Percentiles rank a stretch among this genome's conserved stretches.
Conservation (phyloP, 352 stramenopile species). For the Phytopythium mirpurense region DNA sequence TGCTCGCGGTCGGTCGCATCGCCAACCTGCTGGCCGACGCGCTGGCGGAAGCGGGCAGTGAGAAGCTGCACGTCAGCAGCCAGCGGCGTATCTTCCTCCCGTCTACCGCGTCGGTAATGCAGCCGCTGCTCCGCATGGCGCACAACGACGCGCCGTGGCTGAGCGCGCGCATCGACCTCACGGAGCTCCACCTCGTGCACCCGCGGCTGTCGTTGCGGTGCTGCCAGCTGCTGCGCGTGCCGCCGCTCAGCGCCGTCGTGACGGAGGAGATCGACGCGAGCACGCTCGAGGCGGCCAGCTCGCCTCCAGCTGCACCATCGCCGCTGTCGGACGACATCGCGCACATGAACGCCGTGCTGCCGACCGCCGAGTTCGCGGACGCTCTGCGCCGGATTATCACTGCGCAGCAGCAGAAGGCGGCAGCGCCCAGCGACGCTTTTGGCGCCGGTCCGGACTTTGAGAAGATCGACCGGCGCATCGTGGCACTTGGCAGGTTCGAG, state of each 20-base stretch:
- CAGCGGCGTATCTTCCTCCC: slow-evolving; percentile 53
- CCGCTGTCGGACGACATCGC: slow-evolving; percentile 23
- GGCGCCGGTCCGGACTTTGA: slow-evolving; percentile 53
- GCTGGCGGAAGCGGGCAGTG: slow-evolving; percentile 42
- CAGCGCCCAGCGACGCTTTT: slow-evolving; percentile 32
- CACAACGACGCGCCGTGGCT: slow-evolving; percentile 71
- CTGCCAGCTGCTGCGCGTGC: slow-evolving; percentile 53
- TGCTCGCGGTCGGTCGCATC: slow-evolving; percentile 74
- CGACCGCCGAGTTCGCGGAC: slow-evolving; percentile 47
- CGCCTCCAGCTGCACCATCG: background rate
- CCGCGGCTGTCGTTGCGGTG: slow-evolving; percentile 43
- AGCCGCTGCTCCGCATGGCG: slow-evolving; percentile 53
- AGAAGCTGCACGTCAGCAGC: slow-evolving; percentile 25
- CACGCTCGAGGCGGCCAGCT: background rate
- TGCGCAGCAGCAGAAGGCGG: slow-evolving; percentile 53
- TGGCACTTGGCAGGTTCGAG: slow-evolving; percentile 36
- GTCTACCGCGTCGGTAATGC: slow-evolving; percentile 46
- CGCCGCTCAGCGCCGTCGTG: slow-evolving; percentile 53
- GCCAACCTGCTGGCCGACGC: slow-evolving; percentile 54
- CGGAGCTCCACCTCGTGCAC: slow-evolving; percentile 61
- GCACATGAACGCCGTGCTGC: slow-evolving; percentile 47
- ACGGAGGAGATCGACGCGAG: slow-evolving; percentile 48
- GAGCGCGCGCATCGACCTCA: slow-evolving; percentile 52
- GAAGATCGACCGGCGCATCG: slow-evolving; percentile 51
- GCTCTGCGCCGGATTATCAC: slow-evolving; percentile 66